phyloP scores from a whole-genome alignment of 176 grass and related monocot genomes.

The Elaeis guineensis region DNA sequence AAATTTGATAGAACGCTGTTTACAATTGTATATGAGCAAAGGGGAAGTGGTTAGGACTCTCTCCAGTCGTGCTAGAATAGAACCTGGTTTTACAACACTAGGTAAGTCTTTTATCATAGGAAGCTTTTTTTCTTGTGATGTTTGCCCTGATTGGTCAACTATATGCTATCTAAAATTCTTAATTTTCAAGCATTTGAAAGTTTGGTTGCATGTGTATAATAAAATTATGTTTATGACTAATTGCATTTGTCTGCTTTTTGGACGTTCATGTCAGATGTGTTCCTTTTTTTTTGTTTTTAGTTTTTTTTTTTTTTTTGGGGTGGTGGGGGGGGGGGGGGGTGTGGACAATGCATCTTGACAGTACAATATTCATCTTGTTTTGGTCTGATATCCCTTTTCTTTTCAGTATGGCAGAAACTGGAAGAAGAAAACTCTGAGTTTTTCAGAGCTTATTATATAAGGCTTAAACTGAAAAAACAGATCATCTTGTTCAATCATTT shows the following conservation, averaged over 20 bases:
- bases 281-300: too few relatives aligned
- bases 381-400: constrained; percentile 19
- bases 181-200: too few relatives aligned
- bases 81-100: constrained; percentile 94
- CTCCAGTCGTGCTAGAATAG: constrained; percentile 88
- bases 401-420: constrained; percentile 98
- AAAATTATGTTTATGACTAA: too few relatives aligned
- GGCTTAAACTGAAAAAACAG: constrained; percentile 89
- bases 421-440: constrained; percentile 98
- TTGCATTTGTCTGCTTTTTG: too few relatives aligned
- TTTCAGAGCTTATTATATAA: constrained; percentile 94
- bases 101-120: constrained; percentile 27
- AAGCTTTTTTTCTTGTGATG: too few relatives aligned
- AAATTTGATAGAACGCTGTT: constrained; percentile 94
- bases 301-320: too few relatives aligned
- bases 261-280: too few relatives aligned
- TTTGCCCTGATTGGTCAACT: too few relatives aligned
- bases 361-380: constrained; percentile 9
- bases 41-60: constrained; percentile 86
- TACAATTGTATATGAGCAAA: constrained; percentile 97
- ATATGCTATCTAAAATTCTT: too few relatives aligned
- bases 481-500: constrained; percentile 96
- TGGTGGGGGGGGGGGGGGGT: too few relatives aligned
- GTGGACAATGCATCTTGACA: background rate
- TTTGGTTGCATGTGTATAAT: too few relatives aligned